A percentile compares a stretch with the other conserved stretches of the same genome.
These are phyloP conservation scores for Linanthus parryae DNA, from an alignment of 148 eudicot genomes.

Conservation along the genomic window DNA sequence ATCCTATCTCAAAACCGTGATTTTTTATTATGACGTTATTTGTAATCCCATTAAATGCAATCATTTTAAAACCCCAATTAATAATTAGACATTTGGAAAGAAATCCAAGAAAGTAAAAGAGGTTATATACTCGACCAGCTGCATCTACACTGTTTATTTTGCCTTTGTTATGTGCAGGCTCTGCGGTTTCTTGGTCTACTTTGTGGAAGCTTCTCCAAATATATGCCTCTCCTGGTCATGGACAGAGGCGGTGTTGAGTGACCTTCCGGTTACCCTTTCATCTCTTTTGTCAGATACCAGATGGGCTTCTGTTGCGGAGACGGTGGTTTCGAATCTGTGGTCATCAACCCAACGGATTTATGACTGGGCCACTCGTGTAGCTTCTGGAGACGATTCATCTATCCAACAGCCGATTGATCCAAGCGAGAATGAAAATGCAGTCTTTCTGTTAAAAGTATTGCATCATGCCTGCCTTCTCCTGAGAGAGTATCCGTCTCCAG, in stretches of 20 bases:
- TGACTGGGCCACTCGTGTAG: conserved; percentile 31
- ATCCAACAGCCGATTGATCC: conserved; percentile 33
- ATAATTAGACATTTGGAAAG: no score
- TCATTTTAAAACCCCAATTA: no score
- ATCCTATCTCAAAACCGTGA: no score
- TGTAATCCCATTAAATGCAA: no score
- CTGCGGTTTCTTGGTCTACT: conserved; percentile 60
- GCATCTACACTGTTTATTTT: no score
- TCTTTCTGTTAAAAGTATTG: conserved; percentile 40
- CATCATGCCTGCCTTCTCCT: conserved; percentile 38
- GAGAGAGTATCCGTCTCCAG: conserved; percentile 47
- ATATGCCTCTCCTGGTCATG: conserved; percentile 67
- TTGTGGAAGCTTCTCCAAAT: conserved; percentile 62
- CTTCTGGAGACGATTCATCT: conserved; percentile 13
- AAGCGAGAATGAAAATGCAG: conserved; percentile 39
- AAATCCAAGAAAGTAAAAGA: no score
- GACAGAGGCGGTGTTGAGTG: conserved; percentile 49
- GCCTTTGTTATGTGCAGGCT: conserved; percentile 62
- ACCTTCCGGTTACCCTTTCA: conserved; percentile 64
- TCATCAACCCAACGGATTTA: conserved; percentile 46
- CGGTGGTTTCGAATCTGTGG: conserved; percentile 50
- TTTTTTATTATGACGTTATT: no score
- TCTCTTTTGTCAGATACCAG: conserved; percentile 42
- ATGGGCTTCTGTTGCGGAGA: conserved; percentile 48
- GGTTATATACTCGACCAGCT: no score